Conservation (phyloP, 2,329 filamentous ascomycete species). For the Aspergillus felis region DNA sequence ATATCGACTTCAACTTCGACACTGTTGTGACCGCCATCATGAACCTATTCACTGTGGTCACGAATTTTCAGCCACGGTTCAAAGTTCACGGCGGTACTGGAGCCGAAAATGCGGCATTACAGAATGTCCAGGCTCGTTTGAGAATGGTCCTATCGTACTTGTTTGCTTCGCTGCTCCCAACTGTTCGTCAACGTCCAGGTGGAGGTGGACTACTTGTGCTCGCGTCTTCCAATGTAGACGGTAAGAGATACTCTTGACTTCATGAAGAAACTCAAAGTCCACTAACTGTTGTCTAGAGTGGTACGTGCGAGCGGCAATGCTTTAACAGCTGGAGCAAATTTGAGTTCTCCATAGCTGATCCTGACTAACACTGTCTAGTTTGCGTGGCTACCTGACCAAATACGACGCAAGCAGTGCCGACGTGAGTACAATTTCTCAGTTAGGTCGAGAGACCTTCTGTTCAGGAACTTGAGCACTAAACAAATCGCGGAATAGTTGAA, state of each 20-base stretch:
- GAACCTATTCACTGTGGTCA: constrained; percentile 55
- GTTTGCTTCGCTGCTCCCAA: constrained; percentile 61
- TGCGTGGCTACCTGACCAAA: constrained; percentile 62
- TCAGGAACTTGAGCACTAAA: not conserved
- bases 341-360: not conserved
- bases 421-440: constrained; percentile 37
- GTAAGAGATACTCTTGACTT: constrained; percentile 6
- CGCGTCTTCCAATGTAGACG: constrained; percentile 63
- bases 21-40: constrained; percentile 58
- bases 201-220: constrained; percentile 62
- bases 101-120: constrained; percentile 62
- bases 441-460: not conserved
- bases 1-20: constrained; percentile 72
- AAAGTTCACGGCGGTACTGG: constrained; percentile 61
- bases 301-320: constrained; percentile 10
- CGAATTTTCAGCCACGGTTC: constrained; percentile 59
- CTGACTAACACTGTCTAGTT: constrained; percentile 36
- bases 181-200: constrained; percentile 53
- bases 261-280: not conserved
- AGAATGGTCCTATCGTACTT: constrained; percentile 65
- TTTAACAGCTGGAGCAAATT: not conserved
- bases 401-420: constrained; percentile 59
- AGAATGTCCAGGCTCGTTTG: constrained; percentile 64
- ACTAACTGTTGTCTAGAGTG: constrained; percentile 22
- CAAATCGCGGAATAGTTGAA: constrained; percentile 24